Evolutionary conservation across 345 rosid species (phyloP).

Genomic region (Corymbia maculata): DNA sequence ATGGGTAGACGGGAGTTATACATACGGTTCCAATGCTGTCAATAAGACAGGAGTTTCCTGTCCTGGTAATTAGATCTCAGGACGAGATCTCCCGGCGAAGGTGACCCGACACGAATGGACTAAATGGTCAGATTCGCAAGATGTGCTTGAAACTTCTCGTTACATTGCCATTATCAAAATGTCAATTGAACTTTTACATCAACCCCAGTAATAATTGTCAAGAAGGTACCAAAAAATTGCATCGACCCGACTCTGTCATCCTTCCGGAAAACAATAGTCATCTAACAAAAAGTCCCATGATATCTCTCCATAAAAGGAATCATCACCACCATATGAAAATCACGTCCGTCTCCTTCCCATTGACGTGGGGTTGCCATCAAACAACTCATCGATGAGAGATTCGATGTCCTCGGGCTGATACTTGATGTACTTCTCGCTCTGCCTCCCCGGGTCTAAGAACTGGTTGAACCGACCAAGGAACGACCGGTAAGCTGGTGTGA

Average conservation of each 20-base stretch:
- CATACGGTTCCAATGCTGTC: not conserved
- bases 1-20: not conserved
- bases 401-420: conserved; percentile 87
- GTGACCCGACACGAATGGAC: not conserved
- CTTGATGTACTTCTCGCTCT: conserved; percentile 65
- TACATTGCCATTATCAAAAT: not conserved
- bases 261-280: not conserved
- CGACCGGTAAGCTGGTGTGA: conserved; percentile 82
- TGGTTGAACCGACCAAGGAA: conserved; percentile 71
- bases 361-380: conserved; percentile 59
- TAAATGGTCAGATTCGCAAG: not conserved
- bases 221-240: not conserved
- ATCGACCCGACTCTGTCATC: not conserved
- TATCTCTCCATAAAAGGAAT: not conserved
- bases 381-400: conserved; percentile 58
- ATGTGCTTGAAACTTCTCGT: not conserved
- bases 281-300: not conserved
- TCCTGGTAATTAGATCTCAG: not conserved
- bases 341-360: conserved; percentile 32
- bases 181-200: not conserved
- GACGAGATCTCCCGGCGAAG: not conserved
- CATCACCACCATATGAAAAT: not conserved
- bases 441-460: conserved; percentile 51
- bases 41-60: not conserved
- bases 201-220: not conserved